These are phyloP conservation scores for Colletotrichum melonis DNA, from an alignment of 2,329 filamentous ascomycete genomes.

Conservation along the genomic window DNA sequence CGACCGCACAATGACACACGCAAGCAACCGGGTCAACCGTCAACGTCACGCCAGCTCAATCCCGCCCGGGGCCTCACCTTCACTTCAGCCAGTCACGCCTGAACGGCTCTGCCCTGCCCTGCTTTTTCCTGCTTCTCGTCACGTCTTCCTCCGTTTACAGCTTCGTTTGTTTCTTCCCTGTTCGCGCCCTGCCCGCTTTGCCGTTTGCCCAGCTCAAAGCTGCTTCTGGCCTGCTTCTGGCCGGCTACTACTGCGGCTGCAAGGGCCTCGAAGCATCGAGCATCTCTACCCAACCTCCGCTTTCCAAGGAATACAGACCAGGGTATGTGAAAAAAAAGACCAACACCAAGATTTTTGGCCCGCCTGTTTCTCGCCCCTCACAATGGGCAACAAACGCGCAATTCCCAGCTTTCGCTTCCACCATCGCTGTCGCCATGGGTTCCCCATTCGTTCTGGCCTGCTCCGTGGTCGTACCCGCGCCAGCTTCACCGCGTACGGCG, in stretches of 20 bases:
- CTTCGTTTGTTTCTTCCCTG: not conserved
- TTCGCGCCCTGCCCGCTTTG: not conserved
- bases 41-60: conserved; percentile 26
- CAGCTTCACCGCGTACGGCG: conserved; percentile 28
- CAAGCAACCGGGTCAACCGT: not conserved
- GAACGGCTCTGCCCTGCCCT: conserved; percentile 6
- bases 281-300: conserved; percentile 34
- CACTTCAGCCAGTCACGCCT: not conserved
- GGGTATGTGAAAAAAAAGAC: not conserved
- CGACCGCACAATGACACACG: conserved; percentile 8
- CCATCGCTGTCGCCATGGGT: conserved; percentile 15
- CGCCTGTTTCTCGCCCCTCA: conserved; percentile 3
- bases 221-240: not conserved
- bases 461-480: conserved; percentile 14
- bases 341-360: conserved; percentile 27
- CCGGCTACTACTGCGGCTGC: conserved; percentile 10
- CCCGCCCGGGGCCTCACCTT: not conserved
- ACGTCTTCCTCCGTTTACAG: not conserved
- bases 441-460: conserved; percentile 29
- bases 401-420: conserved; percentile 22
- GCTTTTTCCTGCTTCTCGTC: conserved; percentile 7
- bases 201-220: not conserved
- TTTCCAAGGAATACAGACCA: conserved; percentile 25
- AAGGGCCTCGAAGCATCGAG: conserved; percentile 3
- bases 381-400: conserved; percentile 14